Base-by-base conservation (phyloP, 371 early-diverging fungal species). In the Rhizopus delemar region DNA sequence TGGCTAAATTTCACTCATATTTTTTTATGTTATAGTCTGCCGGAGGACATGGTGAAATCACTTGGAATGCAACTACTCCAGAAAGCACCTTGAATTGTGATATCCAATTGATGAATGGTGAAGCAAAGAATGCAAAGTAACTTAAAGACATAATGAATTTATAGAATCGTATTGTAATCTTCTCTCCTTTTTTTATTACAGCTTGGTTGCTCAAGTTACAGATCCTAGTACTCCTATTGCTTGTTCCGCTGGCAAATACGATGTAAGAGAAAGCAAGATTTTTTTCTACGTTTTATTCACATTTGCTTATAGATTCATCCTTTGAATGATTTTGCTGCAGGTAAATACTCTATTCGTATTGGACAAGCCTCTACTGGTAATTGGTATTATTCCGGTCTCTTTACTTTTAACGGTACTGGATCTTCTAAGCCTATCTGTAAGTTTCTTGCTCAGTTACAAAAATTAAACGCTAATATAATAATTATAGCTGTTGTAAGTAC, bases 301-400 rank as follows among this genome's bases (percentile, higher is more conserved):
- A 22, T 22, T 22, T 22, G 22, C 2, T 22, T 48, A 11, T 68
- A 77, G 78, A 78, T 78, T 38, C 51, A 69, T 54, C 78, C 78
- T 35, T 67, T 78, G 63, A 73, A 71, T 46, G 75, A 78, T 53
- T 78, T 78, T 64, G 68, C 67, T n/a, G 0, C 66, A 48, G 78
- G 78, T 51, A 38, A 68, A n/a, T 78, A 78, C 63, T 78, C 68
- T 59, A 65, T 78, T 59, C 78, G 78, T 66, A 75, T 78, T 51
- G 78, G 78, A 45, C 73, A 76, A 57, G 53, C 71, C 35, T 49
- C 71, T 43, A 59, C 54, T 32, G 43, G 45, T 45, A 59, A 12
- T 41, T 78, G 78, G 78, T 61, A 57, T 31, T 78, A 78, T 62
- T 78, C 78, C 60, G 69, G 72, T 56, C 63, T 65, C 48, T 78